phyloP scores from a whole-genome alignment of 371 early-diverging fungal species.

The Rhizopus microsporus region DNA sequence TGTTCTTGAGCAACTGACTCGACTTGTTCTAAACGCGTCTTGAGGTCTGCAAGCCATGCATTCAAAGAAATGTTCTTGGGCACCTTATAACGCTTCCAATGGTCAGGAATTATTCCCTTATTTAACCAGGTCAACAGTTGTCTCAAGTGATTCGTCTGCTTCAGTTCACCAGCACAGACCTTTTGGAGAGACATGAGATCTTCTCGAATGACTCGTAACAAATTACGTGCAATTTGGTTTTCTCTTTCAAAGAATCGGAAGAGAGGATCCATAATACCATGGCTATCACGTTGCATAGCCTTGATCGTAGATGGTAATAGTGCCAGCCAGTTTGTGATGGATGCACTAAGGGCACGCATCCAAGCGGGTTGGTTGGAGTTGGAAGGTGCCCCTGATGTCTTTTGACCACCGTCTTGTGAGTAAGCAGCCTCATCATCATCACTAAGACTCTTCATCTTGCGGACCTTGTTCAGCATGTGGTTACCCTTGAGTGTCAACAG shows the following conservation, averaged over 20 bases:
- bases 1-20: slow-evolving; percentile 49
- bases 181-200: slow-evolving; percentile 68
- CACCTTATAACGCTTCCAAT: slow-evolving; percentile 82
- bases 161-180: slow-evolving; percentile 75
- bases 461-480: slow-evolving; percentile 78
- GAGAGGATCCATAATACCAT: slow-evolving; percentile 67
- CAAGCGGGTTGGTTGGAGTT: slow-evolving; percentile 64
- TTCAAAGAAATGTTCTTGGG: slow-evolving; percentile 59
- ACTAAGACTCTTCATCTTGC: slow-evolving; percentile 78
- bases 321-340: slow-evolving; percentile 62
- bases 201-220: slow-evolving; percentile 63
- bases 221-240: slow-evolving; percentile 58
- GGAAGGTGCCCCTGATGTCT: slow-evolving; percentile 1
- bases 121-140: slow-evolving; percentile 67
- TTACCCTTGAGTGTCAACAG: slow-evolving; percentile 78
- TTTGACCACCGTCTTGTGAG: slow-evolving; percentile 27
- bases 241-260: slow-evolving; percentile 88
- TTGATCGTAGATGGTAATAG: slow-evolving; percentile 62
- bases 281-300: slow-evolving; percentile 39
- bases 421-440: slow-evolving; percentile 81
- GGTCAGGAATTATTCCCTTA: slow-evolving; percentile 74
- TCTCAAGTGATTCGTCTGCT: slow-evolving; percentile 87
- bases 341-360: slow-evolving; percentile 69
- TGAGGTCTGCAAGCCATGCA: slow-evolving; percentile 79
- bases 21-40: slow-evolving; percentile 69